Evolutionary conservation across 805 yeast species (phyloP), one percentile per base, ranked within the genome.

Genomic region (Nakazawaea holstii): DNA sequence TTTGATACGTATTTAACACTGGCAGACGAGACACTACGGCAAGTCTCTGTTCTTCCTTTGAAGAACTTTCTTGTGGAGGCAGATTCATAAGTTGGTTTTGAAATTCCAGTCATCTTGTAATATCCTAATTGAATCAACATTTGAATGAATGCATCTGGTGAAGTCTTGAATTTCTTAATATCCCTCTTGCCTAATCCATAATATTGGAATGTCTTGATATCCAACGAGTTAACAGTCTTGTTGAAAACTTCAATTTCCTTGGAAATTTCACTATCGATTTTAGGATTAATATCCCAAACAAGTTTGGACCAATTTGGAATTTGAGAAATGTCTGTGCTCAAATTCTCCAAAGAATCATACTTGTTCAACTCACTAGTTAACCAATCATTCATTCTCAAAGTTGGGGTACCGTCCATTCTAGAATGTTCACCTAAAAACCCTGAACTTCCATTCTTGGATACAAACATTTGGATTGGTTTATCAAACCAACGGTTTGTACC

Each of bases 351-450:
- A 48, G 11, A 2, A 42, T 26, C 52, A 59, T 78, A 62, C 59
- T 77, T 74, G 48, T 64, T 52, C 49, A 91, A 66, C 55, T 79
- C 76, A 45, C 73, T 73, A 53, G 81, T 73, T 35, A 92, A 73
- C 59, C 73, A 82, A 67, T 89, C 89, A 65, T 92, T 92, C 69
- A 92, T 70, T 54, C 89, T 82, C 59, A 88, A 80, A 29, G 96
- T 92, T 61, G 97, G 96, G 8, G 97, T 88, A 52, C 98, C 99
- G 66, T 92, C 99, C 98, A 92, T 92, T 72, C 80, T 86, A 20
- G 97, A 89, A 72, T 92, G 99, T 71, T 92, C 99, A 52, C 96
- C 97, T 61, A 90, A 68, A 70, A 91, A 92, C 0, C 97, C 98
- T 7, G 97, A 87, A 53, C 81, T 74, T 50, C 94, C 96, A 65